Conservation (phyloP, 768 basidiomycete genomes). For the Collybia sordida region DNA sequence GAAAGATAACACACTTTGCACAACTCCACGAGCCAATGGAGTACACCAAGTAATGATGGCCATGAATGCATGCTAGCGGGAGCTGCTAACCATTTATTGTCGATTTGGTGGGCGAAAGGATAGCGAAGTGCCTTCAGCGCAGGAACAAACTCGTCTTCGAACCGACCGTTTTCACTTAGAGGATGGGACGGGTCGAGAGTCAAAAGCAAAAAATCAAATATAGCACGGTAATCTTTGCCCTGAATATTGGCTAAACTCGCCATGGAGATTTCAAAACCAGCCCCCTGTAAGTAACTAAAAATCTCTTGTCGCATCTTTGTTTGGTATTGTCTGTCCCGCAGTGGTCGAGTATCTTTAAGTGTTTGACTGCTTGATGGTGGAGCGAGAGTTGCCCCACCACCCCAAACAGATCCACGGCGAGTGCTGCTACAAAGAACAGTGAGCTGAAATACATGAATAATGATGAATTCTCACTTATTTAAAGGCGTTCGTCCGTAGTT, state of each 20-base stretch:
- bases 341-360: constrained; percentile 72
- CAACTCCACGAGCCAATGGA: constrained; percentile 91
- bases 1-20: constrained; percentile 61
- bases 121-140: constrained; percentile 77
- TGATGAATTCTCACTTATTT: constrained; percentile 49
- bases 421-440: constrained; percentile 46
- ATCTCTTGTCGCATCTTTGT: constrained; percentile 78
- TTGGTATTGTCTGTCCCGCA: constrained; percentile 77
- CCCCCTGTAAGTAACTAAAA: constrained; percentile 60
- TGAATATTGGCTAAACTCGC: constrained; percentile 76
- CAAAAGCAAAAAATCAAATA: constrained; percentile 77
- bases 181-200: constrained; percentile 71
- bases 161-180: constrained; percentile 43
- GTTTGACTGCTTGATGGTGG: constrained; percentile 54
- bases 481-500: constrained; percentile 74
- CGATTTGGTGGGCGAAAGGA: constrained; percentile 76
- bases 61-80: constrained; percentile 92
- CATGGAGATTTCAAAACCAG: constrained; percentile 67
- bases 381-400: constrained; percentile 46
- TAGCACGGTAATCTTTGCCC: constrained; percentile 80
- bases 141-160: constrained; percentile 82
- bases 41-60: constrained; percentile 82
- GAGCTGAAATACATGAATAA: constrained; percentile 2
- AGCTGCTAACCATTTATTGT: constrained; percentile 84
- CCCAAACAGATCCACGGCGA: constrained; percentile 78